These are phyloP conservation scores for Rhizopogon roseolus DNA, from an alignment of 768 basidiomycete genomes.

Conservation along the genomic window DNA sequence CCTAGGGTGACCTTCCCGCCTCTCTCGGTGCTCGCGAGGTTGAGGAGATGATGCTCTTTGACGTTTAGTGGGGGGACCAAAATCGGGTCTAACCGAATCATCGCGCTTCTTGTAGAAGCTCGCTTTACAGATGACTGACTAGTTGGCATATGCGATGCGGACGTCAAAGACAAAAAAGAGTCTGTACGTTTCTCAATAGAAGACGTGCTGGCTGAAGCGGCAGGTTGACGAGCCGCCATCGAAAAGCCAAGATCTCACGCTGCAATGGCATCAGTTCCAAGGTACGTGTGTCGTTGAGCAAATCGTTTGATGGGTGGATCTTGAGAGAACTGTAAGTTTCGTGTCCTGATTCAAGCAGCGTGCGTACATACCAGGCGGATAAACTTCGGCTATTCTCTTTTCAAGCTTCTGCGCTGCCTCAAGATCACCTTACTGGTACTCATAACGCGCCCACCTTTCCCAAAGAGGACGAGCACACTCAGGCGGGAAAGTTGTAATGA, in stretches of 20 bases:
- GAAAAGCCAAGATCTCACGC: conserved; percentile 84
- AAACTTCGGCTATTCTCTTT: conserved; percentile 82
- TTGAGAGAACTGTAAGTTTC: conserved; percentile 22
- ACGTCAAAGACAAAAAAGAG: conserved; percentile 28
- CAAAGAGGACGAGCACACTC: conserved; percentile 83
- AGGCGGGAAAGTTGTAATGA: conserved; percentile 70
- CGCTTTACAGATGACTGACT: conserved; percentile 21
- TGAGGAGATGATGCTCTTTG: conserved; percentile 43
- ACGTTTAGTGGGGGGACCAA: conserved; percentile 38
- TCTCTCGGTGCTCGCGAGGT: conserved; percentile 41
- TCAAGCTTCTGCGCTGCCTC: conserved; percentile 86
- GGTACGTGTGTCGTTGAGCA: conserved; percentile 71
- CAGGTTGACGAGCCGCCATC: conserved; percentile 30
- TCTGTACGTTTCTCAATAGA: conserved; percentile 32
- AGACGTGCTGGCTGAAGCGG: conserved; percentile 12
- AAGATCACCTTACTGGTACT: conserved; percentile 93
- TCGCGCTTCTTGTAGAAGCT: conserved; percentile 36
- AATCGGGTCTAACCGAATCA: conserved; percentile 33
- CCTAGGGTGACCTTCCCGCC: conserved; percentile 31
- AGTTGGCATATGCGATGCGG: conserved; percentile 21
- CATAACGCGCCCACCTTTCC: conserved; percentile 95
- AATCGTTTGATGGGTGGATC: conserved; percentile 90
- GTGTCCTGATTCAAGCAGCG: neutral
- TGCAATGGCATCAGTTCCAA: conserved; percentile 85
- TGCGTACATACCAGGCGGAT: conserved; percentile 64